Evolutionary conservation across 768 basidiomycete genomes (phyloP).

Genomic region (Termitomyces sp.): DNA sequence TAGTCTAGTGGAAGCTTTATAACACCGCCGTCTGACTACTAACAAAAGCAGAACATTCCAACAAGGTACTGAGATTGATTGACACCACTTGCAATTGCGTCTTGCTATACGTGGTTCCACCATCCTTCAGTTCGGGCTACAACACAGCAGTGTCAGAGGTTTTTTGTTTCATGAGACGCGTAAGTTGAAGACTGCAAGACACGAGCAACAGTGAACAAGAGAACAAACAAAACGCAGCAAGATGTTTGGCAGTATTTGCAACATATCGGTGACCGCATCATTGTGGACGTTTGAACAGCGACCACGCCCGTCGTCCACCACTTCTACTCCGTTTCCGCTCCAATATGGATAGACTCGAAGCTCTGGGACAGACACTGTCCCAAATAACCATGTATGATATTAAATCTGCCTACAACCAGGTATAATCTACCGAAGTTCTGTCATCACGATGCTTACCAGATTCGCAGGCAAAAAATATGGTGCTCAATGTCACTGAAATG

Average conservation of each 20-base stretch:
- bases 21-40: too few relatives aligned
- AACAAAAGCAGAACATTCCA: too few relatives aligned
- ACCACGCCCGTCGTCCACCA: constrained; percentile 4
- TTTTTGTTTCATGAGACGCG: too few relatives aligned
- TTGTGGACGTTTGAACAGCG: background rate
- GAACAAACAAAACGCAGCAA: too few relatives aligned
- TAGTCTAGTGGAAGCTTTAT: too few relatives aligned
- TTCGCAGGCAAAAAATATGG: constrained; percentile 86
- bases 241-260: constrained; percentile 9
- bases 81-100: too few relatives aligned
- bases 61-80: too few relatives aligned
- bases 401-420: constrained; percentile 94
- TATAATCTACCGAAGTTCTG: constrained; percentile 17
- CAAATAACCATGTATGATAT: constrained; percentile 89
- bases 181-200: too few relatives aligned
- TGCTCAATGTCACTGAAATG: constrained; percentile 94
- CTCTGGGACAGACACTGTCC: constrained; percentile 69
- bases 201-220: too few relatives aligned
- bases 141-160: too few relatives aligned
- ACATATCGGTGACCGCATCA: background rate
- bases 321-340: background rate
- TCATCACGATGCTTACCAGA: background rate
- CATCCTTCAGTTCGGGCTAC: too few relatives aligned
- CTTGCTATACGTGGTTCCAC: too few relatives aligned
- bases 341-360: constrained; percentile 75